Base-by-base conservation (phyloP, 2,329 filamentous ascomycete genomes). In the Epichloe uncinata region DNA sequence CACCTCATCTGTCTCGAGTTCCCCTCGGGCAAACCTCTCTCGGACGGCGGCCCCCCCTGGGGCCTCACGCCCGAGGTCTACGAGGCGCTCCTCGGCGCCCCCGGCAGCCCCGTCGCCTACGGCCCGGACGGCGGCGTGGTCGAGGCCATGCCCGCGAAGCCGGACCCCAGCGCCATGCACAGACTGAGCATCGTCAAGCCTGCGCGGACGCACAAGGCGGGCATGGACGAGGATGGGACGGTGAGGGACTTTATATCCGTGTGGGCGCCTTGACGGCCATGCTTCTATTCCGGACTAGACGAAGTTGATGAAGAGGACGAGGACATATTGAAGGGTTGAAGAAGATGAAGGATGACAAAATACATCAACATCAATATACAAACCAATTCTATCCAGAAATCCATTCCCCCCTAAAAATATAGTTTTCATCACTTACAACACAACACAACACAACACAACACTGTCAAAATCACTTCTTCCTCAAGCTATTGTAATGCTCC, bases 401-500 rank as follows among this genome's bases (percentile, higher is more conserved):
- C 26, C 1, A 0, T 30, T 9, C n/a, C n/a, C n/a, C n/a, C n/a
- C n/a, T n/a, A n/a, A n/a, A n/a, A n/a, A n/a, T n/a, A n/a, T n/a
- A n/a, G n/a, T n/a, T n/a, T n/a, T n/a, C n/a, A n/a, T n/a, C n/a
- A n/a, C n/a, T n/a, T n/a, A 0, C 8, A 8, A 2, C 22, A 7
- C 22, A 26, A 26, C 16, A 20, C 20, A 22, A 7, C 6, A 26
- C 26, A 26, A 0, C 8, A 8, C 26, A 8, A 0, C 26, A 9
- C 26, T 3, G 26, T 30, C 26, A 9, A 30, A 41, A 55, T 47
- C 58, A 55, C 56, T 60, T 61, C 60, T 72, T 77, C 57, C 79
- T 67, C 63, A 98, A 68, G 48, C 90, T 95, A 64, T 98, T 98
- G 69, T 98, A 98, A 69, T 98, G 93, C 71, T 97, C 93, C 12